Percentiles rank a stretch among this genome's conserved stretches.
Evolutionary conservation across 2,329 filamentous ascomycete genomes (phyloP).

Genomic region (Epichloe hybrida): DNA sequence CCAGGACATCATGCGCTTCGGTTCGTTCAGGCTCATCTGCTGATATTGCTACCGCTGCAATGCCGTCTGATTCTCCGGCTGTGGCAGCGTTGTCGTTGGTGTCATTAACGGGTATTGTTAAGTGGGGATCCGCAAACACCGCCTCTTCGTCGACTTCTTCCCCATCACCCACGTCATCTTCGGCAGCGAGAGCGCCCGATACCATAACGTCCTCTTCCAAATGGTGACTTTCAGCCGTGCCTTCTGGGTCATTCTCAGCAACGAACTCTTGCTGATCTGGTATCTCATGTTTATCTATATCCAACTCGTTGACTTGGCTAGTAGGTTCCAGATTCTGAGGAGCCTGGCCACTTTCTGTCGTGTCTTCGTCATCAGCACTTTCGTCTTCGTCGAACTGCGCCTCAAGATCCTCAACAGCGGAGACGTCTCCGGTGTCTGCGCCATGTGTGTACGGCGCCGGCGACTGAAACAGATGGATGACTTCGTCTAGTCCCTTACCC

Average conservation of each 20-base stretch:
- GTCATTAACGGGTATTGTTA: background rate
- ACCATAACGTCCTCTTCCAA: background rate
- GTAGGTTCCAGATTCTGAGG: slow-evolving; percentile 8
- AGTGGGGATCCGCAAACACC: slow-evolving; percentile 5
- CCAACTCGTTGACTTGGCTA: background rate
- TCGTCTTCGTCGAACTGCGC: slow-evolving; percentile 11
- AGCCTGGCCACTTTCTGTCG: slow-evolving; percentile 9
- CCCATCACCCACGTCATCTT: slow-evolving; percentile 10
- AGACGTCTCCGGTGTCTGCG: background rate
- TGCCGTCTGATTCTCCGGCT: background rate
- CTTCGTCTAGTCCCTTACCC: slow-evolving; percentile 27
- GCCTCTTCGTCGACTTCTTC: slow-evolving; percentile 11
- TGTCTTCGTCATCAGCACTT: slow-evolving; percentile 8
- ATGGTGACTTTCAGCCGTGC: background rate
- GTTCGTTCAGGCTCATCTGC: background rate
- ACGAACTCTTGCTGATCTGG: background rate
- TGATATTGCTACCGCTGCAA: background rate
- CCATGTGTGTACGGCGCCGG: slow-evolving; percentile 5
- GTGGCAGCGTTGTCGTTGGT: background rate
- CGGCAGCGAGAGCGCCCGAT: slow-evolving; percentile 4
- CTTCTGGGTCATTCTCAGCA: background rate
- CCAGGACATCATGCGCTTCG: slow-evolving; percentile 1
- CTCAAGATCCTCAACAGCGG: background rate
- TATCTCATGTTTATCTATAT: background rate
- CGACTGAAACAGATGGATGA: slow-evolving; percentile 24